Conservation (phyloP, 805 yeast species). For the Nakazawaea holstii region DNA sequence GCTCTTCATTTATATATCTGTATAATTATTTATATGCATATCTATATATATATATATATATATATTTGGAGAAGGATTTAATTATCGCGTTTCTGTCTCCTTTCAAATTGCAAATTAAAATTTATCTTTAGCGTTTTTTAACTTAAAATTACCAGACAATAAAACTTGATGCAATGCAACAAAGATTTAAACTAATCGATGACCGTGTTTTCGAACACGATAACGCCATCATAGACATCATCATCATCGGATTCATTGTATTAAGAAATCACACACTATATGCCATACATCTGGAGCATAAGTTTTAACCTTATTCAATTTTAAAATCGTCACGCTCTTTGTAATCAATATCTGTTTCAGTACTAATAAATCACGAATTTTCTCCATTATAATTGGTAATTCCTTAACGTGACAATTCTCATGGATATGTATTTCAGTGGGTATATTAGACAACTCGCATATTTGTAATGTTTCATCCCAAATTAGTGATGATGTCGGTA, state of each 20-base stretch:
- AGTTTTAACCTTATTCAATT: slow-evolving; percentile 64
- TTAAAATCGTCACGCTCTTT: background rate
- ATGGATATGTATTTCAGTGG: slow-evolving; percentile 56
- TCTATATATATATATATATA: too few relatives aligned
- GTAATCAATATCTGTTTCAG: background rate
- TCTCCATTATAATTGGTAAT: slow-evolving; percentile 27
- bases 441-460: background rate
- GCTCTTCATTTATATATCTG: too few relatives aligned
- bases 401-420: slow-evolving; percentile 56
- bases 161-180: too few relatives aligned
- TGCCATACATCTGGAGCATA: slow-evolving; percentile 90
- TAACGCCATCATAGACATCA: too few relatives aligned
- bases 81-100: too few relatives aligned
- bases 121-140: too few relatives aligned
- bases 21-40: too few relatives aligned
- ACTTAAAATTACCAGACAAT: too few relatives aligned
- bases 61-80: too few relatives aligned
- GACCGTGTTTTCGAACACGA: too few relatives aligned
- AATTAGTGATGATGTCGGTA: slow-evolving; percentile 64
- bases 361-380: slow-evolving; percentile 16
- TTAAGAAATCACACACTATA: slow-evolving; percentile 42
- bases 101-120: too few relatives aligned
- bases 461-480: slow-evolving; percentile 46
- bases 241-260: background rate
- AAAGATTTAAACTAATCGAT: too few relatives aligned